These are phyloP conservation scores for Pseudonectria foliicola DNA, from an alignment of 2,329 filamentous ascomycete genomes.

Conservation along the genomic window DNA sequence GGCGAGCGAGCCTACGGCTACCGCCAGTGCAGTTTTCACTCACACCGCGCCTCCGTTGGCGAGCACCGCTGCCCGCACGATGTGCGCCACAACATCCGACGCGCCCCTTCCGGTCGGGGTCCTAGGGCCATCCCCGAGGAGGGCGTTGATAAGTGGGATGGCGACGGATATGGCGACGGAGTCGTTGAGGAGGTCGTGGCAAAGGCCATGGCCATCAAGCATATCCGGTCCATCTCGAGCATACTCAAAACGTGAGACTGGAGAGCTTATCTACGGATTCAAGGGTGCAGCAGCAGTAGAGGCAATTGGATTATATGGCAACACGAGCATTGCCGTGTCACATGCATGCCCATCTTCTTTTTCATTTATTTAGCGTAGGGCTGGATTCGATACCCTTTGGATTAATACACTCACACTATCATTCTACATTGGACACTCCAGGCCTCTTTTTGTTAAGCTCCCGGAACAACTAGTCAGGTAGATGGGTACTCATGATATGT, in stretches of 20 bases:
- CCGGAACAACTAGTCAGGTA: too few species aligned
- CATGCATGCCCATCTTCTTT: too few species aligned
- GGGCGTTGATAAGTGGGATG: slow-evolving; percentile 2
- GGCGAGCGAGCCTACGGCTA: slow-evolving; percentile 55
- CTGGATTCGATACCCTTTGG: too few species aligned
- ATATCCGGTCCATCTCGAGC: slow-evolving; percentile 25
- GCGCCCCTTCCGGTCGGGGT: slow-evolving; percentile 7
- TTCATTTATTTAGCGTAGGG: too few species aligned
- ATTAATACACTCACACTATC: too few species aligned
- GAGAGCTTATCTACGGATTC: too few species aligned
- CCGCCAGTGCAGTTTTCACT: slow-evolving; percentile 54
- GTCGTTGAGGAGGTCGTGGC: slow-evolving; percentile 24
- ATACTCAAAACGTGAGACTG: slow-evolving; percentile 18
- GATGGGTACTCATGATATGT: too few species aligned
- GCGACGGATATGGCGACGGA: slow-evolving; percentile 16
- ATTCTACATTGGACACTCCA: too few species aligned
- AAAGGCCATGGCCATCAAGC: slow-evolving; percentile 23
- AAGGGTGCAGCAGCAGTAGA: too few species aligned
- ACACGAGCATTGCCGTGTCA: background rate
- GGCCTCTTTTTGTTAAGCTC: too few species aligned
- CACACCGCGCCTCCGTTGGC: slow-evolving; percentile 46
- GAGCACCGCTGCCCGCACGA: slow-evolving; percentile 47
- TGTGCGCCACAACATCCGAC: slow-evolving; percentile 1
- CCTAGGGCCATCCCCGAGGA: slow-evolving; percentile 15
- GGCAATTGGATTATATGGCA: background rate